These are phyloP conservation scores for Leersia perrieri DNA, from an alignment of 176 grass and related monocot species.

Conservation along the genomic window DNA sequence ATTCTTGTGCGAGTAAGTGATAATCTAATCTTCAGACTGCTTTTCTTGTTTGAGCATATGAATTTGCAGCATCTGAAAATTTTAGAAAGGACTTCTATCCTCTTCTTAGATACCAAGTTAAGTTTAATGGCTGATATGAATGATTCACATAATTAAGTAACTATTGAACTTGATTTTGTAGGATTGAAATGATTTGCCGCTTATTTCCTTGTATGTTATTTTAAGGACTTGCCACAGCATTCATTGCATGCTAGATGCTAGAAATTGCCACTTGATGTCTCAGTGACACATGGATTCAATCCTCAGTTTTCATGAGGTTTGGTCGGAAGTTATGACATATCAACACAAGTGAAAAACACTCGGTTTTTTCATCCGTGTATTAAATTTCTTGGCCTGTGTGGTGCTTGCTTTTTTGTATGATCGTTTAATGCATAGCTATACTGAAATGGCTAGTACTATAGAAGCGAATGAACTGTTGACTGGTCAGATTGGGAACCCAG, in stretches of 20 bases:
- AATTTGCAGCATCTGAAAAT: constrained; percentile 29
- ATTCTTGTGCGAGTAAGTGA: constrained; percentile 98
- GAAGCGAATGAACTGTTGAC: too few species aligned
- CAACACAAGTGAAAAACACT: neutral
- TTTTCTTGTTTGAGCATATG: constrained; percentile 19
- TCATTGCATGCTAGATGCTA: neutral
- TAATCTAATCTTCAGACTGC: constrained; percentile 7
- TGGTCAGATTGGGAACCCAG: too few species aligned
- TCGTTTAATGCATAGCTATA: neutral
- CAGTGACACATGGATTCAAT: neutral
- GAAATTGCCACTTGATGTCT: neutral
- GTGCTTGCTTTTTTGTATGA: neutral
- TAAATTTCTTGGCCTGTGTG: neutral
- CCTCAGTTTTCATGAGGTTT: too few species aligned
- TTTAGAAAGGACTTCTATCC: neutral
- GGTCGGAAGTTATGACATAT: too few species aligned
- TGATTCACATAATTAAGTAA: neutral
- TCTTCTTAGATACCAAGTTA: constrained; percentile 6
- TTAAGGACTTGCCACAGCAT: neutral
- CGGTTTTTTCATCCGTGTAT: neutral
- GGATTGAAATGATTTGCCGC: too few species aligned
- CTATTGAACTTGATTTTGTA: neutral
- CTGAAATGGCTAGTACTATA: neutral
- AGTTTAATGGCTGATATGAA: neutral
- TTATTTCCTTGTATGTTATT: neutral